These are phyloP conservation scores for Fusarium sp. DNA, from an alignment of 2,329 filamentous ascomycete genomes.

Conservation along the genomic window DNA sequence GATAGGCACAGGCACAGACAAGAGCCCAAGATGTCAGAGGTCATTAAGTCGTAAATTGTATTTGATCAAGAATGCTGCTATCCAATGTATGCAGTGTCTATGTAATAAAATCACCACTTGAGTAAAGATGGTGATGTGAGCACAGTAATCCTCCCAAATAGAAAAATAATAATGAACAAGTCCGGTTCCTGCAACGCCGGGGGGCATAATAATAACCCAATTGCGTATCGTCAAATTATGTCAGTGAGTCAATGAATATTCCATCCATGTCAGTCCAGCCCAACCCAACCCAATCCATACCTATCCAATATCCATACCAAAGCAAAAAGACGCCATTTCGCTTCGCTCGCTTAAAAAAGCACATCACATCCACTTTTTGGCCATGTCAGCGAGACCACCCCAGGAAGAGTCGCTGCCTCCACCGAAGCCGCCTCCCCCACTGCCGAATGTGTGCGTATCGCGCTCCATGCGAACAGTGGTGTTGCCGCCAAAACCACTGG, in stretches of 20 bases:
- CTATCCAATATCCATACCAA: not conserved
- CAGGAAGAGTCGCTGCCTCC: slow-evolving; percentile 49
- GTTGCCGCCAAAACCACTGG: slow-evolving; percentile 50
- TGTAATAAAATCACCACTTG: slow-evolving; percentile 16
- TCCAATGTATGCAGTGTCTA: slow-evolving; percentile 12
- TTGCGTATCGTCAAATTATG: slow-evolving; percentile 18
- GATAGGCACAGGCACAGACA: not conserved
- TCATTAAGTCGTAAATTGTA: slow-evolving; percentile 39
- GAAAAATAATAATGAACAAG: not conserved
- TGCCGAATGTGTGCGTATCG: slow-evolving; percentile 51
- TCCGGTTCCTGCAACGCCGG: slow-evolving; percentile 40
- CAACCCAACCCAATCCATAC: not conserved
- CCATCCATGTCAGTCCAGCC: not conserved
- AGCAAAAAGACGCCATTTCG: slow-evolving; percentile 15
- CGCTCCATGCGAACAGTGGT: slow-evolving; percentile 49
- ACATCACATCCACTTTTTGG: slow-evolving; percentile 57
- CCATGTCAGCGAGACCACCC: slow-evolving; percentile 53
- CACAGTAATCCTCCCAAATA: slow-evolving; percentile 14
- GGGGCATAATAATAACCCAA: slow-evolving; percentile 17
- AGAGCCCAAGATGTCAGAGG: not conserved
- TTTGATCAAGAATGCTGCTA: slow-evolving; percentile 25
- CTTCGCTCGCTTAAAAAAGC: slow-evolving; percentile 3
- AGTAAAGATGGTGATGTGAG: slow-evolving; percentile 1
- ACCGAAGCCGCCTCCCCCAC: slow-evolving; percentile 19
- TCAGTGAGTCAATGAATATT: not conserved